These are phyloP conservation scores for Beauveria scarabaeidicola DNA, from an alignment of 2,329 filamentous ascomycete genomes.

Conservation along the genomic window DNA sequence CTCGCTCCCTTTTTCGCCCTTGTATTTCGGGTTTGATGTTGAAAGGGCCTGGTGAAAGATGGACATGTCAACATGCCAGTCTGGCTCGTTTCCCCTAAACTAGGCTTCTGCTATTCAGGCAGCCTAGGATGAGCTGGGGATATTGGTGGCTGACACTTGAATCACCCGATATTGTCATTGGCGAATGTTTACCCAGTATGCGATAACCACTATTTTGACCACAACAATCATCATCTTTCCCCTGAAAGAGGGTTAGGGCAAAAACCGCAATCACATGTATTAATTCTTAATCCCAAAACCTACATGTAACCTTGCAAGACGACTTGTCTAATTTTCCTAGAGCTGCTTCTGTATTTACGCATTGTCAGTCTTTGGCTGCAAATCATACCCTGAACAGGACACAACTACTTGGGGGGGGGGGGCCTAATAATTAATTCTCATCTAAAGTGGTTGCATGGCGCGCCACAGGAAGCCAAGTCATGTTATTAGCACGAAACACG, in stretches of 20 bases:
- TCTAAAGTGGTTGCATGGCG: constrained; percentile 5
- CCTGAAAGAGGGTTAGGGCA: neutral
- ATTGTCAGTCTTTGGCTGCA: neutral
- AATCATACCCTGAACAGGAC: neutral
- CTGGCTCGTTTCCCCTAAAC: neutral
- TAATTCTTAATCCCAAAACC: neutral
- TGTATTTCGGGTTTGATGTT: neutral
- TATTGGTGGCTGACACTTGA: no score
- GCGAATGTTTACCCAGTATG: no score
- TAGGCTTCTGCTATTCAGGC: neutral
- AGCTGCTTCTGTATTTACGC: neutral
- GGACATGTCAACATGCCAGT: neutral
- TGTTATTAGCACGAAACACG: neutral
- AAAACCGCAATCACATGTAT: neutral
- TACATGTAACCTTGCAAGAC: neutral
- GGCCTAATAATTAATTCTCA: neutral
- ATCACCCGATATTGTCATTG: no score
- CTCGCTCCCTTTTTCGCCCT: neutral
- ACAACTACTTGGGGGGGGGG: neutral
- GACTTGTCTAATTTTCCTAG: neutral
- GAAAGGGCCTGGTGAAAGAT: neutral
- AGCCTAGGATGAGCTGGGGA: neutral
- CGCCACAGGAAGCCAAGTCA: constrained; percentile 1
- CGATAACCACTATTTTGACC: no score
- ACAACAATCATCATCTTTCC: neutral